Conservation (phyloP, 1,284 basidiomycete genomes). For the Acaromyces ingoldii region DNA sequence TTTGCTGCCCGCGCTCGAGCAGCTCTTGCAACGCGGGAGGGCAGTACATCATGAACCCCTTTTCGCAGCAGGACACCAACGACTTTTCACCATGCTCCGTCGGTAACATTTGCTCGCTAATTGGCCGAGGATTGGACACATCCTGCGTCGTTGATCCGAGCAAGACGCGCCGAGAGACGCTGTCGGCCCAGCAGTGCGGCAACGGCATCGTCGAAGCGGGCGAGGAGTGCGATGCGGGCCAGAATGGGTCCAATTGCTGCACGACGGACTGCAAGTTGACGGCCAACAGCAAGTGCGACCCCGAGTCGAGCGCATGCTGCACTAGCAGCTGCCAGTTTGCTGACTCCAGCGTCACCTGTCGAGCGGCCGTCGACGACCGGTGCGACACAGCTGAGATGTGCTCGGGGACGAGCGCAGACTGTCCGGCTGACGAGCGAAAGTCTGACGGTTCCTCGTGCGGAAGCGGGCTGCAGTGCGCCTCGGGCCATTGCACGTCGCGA, state of each 20-base stretch:
- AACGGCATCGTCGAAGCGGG: constrained; percentile 58
- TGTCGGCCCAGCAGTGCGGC: constrained; percentile 43
- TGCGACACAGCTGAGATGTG: constrained; percentile 80
- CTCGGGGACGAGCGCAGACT: constrained; percentile 67
- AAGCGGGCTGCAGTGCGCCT: constrained; percentile 67
- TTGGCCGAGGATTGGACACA: constrained; percentile 51
- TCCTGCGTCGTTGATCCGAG: constrained; percentile 42
- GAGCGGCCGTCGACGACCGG: constrained; percentile 62
- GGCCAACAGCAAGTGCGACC: constrained; percentile 71
- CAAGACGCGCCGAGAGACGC: constrained; percentile 18
- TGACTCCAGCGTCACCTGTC: constrained; percentile 62
- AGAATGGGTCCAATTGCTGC: constrained; percentile 67
- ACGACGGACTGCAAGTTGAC: constrained; percentile 71
- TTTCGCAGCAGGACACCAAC: not conserved
- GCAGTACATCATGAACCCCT: constrained; percentile 17
- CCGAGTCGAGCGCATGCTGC: constrained; percentile 72
- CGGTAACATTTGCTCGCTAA: constrained; percentile 69
- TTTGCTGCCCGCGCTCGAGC: constrained; percentile 69
- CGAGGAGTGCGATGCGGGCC: constrained; percentile 84
- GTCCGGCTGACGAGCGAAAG: constrained; percentile 66
- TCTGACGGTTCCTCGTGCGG: constrained; percentile 62
- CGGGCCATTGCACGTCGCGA: constrained; percentile 73
- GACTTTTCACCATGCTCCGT: constrained; percentile 60
- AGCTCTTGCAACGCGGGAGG: constrained; percentile 63
- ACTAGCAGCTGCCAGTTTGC: constrained; percentile 67